Evolutionary conservation across 768 basidiomycete genomes (phyloP), one percentile per base, ranked within the genome.

Genomic region (Vararia minispora): DNA sequence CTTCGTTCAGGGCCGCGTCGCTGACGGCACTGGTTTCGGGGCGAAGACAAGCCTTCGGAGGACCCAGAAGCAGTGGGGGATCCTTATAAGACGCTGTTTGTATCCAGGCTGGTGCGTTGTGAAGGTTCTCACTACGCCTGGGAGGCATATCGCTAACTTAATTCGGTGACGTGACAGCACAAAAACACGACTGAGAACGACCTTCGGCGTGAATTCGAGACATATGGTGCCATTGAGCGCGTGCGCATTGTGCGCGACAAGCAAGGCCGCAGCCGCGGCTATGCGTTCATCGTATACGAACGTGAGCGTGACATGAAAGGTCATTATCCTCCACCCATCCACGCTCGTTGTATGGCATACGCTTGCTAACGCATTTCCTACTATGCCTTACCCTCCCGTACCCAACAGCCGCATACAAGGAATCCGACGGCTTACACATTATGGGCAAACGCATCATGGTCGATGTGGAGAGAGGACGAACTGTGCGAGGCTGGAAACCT

Each of bases 291-390:
- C 46, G 91, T 99, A 13, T 99, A 89, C 49, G 95, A 99, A 57
- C 77, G 95, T 22, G 95, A 98, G 63, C 77, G 92, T 42, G 95
- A 99, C 58, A 99, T 99, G 95, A 98, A 98, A 75, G 92, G 92
- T 92, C 58, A 55, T 47, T 52, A 39, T 34, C 32, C 36, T 34
- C 35, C 10, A 30, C 39, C 25, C 7, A 28, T 45, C 26, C 32
- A 33, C 40, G 37, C 41, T 41, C 39, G 40, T 40, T 37, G 35
- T 33, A 12, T 39, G 50, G 47, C 45, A 41, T 44, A 42, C 25
- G 26, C 22, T 44, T 35, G 35, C 35, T 40, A 40, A 53, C 46
- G 40, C 41, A 49, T 49, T n/a, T n/a, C 48, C 43, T 47, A 14
- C 46, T 44, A 40, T 46, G 42, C 41, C 34, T 35, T 48, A 31